Evolutionary conservation across 1,284 basidiomycete genomes (phyloP).

Genomic region (Ustilago crameri): DNA sequence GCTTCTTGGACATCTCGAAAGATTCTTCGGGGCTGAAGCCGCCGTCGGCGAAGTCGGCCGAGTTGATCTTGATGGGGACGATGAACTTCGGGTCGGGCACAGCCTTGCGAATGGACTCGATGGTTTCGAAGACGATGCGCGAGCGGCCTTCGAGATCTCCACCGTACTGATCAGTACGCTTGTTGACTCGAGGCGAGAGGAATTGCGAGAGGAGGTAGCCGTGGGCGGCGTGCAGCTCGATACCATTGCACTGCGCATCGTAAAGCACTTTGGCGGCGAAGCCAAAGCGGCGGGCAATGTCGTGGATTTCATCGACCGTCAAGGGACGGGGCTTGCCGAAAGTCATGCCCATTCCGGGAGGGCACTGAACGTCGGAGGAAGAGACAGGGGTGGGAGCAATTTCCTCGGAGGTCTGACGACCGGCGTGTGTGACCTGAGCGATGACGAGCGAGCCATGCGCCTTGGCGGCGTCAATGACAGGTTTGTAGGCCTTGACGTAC

Average conservation of each 20-base stretch:
- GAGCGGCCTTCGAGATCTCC: slow-evolving; percentile 68
- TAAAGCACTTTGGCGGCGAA: slow-evolving; percentile 77
- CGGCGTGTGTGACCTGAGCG: slow-evolving; percentile 70
- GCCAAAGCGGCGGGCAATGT: slow-evolving; percentile 77
- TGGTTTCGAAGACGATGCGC: slow-evolving; percentile 76
- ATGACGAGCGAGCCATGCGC: slow-evolving; percentile 70
- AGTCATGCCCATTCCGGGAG: slow-evolving; percentile 58
- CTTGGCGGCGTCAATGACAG: slow-evolving; percentile 68
- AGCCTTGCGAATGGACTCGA: slow-evolving; percentile 74
- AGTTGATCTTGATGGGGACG: slow-evolving; percentile 84
- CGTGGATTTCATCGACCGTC: slow-evolving; percentile 75
- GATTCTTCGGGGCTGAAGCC: slow-evolving; percentile 72
- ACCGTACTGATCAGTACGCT: slow-evolving; percentile 75
- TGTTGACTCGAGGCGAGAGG: slow-evolving; percentile 80
- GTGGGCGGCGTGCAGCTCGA: slow-evolving; percentile 88
- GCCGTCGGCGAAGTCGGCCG: slow-evolving; percentile 80
- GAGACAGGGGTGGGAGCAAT: slow-evolving; percentile 52
- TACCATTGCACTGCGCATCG: slow-evolving; percentile 83
- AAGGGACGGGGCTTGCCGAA: slow-evolving; percentile 71
- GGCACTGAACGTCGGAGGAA: slow-evolving; percentile 58
- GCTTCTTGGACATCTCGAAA: slow-evolving; percentile 73
- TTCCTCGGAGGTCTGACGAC: slow-evolving; percentile 65
- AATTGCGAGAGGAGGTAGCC: slow-evolving; percentile 87
- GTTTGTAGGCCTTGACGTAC: slow-evolving; percentile 51
- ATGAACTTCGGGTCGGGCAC: slow-evolving; percentile 75